Evolutionary conservation across 805 yeast species (phyloP).

Genomic region (Lipomyces sp.): DNA sequence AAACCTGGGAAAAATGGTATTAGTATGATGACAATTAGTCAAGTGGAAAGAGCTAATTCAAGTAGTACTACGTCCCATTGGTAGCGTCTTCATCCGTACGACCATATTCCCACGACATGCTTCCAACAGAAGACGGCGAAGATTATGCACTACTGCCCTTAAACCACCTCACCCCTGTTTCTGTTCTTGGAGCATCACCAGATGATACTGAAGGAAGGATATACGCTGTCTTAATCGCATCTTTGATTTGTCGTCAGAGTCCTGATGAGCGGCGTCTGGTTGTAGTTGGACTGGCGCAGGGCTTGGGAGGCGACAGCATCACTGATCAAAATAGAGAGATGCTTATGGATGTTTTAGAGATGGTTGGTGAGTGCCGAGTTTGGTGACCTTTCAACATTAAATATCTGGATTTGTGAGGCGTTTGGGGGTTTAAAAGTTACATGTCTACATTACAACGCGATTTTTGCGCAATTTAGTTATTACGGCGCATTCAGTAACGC

Average conservation of each 20-base stretch:
- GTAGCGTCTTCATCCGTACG: slow-evolving; percentile 20
- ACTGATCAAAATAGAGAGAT: not conserved
- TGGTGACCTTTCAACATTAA: slow-evolving; percentile 18
- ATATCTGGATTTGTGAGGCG: not conserved
- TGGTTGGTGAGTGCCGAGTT: slow-evolving; percentile 27
- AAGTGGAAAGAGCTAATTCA: not conserved
- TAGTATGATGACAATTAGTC: not conserved
- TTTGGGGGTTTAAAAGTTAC: not conserved
- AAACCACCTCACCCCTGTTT: slow-evolving; percentile 28
- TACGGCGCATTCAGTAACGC: too few species aligned
- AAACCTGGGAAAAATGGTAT: slow-evolving; percentile 34
- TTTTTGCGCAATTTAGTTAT: too few species aligned
- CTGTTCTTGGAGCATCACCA: slow-evolving; percentile 26
- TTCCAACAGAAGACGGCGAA: slow-evolving; percentile 10
- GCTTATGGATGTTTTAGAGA: slow-evolving; percentile 27
- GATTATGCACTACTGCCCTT: slow-evolving; percentile 32
- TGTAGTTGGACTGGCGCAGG: slow-evolving; percentile 27
- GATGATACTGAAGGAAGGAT: slow-evolving; percentile 32
- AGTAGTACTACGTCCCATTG: slow-evolving; percentile 32
- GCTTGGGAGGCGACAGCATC: not conserved
- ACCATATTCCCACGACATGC: slow-evolving; percentile 22
- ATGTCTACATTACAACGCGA: too few species aligned
- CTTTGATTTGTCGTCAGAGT: slow-evolving; percentile 29
- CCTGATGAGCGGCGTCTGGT: slow-evolving; percentile 33
- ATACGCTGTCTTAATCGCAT: slow-evolving; percentile 34